phyloP scores from a whole-genome alignment of 306 rosid genomes.

The Acacia crassicarpa region DNA sequence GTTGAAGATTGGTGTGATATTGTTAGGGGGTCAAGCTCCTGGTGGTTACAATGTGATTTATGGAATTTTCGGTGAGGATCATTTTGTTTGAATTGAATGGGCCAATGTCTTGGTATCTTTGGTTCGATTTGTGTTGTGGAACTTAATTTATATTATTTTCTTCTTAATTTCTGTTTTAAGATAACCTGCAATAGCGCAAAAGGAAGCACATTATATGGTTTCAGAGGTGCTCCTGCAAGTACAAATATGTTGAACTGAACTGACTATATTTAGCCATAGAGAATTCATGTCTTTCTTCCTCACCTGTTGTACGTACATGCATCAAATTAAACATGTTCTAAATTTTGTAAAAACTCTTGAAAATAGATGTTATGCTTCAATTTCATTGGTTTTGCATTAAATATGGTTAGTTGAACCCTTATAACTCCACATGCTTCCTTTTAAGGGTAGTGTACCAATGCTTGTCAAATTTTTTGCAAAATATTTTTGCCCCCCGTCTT shows the following conservation, averaged over 20 bases:
- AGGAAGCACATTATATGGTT: conserved; percentile 74
- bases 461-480: too few species aligned
- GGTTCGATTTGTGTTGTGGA: neutral
- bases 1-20: conserved; percentile 86
- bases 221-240: conserved; percentile 95
- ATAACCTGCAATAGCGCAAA: conserved; percentile 80
- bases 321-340: neutral
- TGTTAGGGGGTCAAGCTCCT: conserved; percentile 99
- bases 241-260: conserved; percentile 81
- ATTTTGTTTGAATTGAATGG: neutral
- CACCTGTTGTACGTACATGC: neutral
- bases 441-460: too few species aligned
- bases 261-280: conserved; percentile 80
- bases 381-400: neutral
- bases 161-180: conserved; percentile 24
- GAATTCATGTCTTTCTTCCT: conserved; percentile 75
- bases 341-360: neutral
- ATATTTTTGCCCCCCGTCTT: too few species aligned
- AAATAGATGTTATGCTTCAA: neutral
- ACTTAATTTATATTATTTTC: conserved; percentile 9
- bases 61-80: conserved; percentile 78
- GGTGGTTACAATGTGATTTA: conserved; percentile 95
- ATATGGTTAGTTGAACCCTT: neutral
- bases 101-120: neutral
- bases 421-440: neutral